Conservation (phyloP, 306 rosid genomes). For the Luffa aegyptiaca region DNA sequence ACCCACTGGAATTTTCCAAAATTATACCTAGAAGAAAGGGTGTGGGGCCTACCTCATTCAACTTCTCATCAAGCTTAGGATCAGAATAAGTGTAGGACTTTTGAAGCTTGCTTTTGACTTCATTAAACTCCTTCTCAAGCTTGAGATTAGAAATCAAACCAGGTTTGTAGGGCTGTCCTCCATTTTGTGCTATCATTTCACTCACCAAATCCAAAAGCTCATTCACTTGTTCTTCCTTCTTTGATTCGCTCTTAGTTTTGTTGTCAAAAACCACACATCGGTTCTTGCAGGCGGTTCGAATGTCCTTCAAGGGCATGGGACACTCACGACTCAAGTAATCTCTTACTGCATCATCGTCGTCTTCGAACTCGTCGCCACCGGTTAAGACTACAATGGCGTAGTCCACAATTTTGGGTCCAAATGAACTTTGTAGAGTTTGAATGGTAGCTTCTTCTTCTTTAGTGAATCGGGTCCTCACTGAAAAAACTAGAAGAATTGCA, state of each 20-base stretch:
- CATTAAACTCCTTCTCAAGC: not conserved
- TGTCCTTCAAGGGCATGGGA: conserved; percentile 58
- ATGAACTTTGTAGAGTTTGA: conserved; percentile 49
- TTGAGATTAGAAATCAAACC: conserved; percentile 26
- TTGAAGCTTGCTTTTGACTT: conserved; percentile 25
- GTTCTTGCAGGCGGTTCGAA: conserved; percentile 42
- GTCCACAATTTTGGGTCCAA: conserved; percentile 62
- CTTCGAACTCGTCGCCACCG: not conserved
- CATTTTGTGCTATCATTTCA: conserved; percentile 34
- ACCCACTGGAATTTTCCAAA: no score
- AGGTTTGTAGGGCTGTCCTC: conserved; percentile 57
- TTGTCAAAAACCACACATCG: conserved; percentile 72
- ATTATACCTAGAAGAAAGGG: no score
- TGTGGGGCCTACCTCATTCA: conserved; percentile 27
- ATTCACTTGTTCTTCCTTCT: conserved; percentile 47
- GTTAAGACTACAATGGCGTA: conserved; percentile 15
- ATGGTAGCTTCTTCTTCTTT: conserved; percentile 63
- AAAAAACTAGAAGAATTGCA: conserved; percentile 59
- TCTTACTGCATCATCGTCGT: conserved; percentile 38
- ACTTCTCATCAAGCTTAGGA: conserved; percentile 12
- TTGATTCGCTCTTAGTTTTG: conserved; percentile 57
- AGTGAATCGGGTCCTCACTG: conserved; percentile 60
- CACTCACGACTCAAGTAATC: conserved; percentile 51
- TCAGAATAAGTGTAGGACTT: conserved; percentile 49
- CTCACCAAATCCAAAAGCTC: conserved; percentile 51